Percentiles rank a stretch among this genome's conserved stretches.
Evolutionary conservation across 139 green algal genomes (phyloP).

Genomic region (Nannochloris sp.): DNA sequence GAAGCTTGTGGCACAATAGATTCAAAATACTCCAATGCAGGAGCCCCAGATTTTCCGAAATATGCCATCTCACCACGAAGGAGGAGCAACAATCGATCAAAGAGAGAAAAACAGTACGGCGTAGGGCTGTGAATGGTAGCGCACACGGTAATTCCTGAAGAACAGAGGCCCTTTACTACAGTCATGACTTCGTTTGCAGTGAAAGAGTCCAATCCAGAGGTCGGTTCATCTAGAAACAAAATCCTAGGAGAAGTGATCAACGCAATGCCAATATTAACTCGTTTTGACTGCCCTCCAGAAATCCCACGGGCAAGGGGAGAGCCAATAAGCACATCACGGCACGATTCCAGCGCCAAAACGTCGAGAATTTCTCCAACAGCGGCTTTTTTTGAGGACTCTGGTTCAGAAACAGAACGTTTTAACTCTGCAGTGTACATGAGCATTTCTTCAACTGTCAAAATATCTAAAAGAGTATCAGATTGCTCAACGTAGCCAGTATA

Average conservation of each 20-base stretch:
- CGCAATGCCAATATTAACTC: constrained; percentile 18
- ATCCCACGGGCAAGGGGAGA: constrained; percentile 1
- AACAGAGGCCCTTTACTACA: constrained; percentile 24
- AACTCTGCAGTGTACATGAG: constrained; percentile 34
- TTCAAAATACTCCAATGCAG: constrained; percentile 38
- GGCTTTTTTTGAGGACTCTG: background rate
- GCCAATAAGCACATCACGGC: constrained; percentile 9
- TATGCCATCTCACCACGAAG: constrained; percentile 32
- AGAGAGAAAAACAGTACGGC: constrained; percentile 35
- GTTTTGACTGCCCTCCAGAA: constrained; percentile 9
- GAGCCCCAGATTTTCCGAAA: constrained; percentile 36
- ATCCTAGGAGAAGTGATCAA: constrained; percentile 43
- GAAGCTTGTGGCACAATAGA: constrained; percentile 2
- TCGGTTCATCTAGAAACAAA: constrained; percentile 56
- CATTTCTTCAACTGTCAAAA: constrained; percentile 28
- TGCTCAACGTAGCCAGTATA: constrained; percentile 78
- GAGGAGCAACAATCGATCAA: constrained; percentile 49
- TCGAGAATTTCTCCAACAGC: constrained; percentile 4
- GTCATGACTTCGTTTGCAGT: constrained; percentile 48
- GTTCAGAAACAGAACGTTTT: constrained; percentile 9
- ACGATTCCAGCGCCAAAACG: background rate
- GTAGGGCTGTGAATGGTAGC: constrained; percentile 51
- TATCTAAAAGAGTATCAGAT: constrained; percentile 41
- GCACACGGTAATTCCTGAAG: constrained; percentile 39
- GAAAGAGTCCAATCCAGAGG: constrained; percentile 52